Conservation (phyloP, 2,329 filamentous ascomycete species). For the Fusarium avenaceum region DNA sequence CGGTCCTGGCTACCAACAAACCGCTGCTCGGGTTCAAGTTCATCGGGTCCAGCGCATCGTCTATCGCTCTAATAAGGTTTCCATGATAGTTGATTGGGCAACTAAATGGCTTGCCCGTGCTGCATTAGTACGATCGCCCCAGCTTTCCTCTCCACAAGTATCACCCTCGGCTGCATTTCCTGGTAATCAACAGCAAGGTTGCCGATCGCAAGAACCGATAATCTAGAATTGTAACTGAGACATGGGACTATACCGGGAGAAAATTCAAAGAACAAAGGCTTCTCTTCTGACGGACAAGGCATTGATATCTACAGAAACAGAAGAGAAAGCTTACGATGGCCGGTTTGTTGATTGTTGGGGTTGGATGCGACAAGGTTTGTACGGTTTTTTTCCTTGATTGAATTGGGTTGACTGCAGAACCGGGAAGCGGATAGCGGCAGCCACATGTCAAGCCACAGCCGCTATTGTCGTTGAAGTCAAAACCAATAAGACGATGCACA, state of each 20-base stretch:
- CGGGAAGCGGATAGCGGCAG: slow-evolving; percentile 29
- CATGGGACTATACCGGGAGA: slow-evolving; percentile 9
- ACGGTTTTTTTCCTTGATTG: neutral
- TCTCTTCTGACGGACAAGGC: neutral
- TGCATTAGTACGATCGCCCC: slow-evolving; percentile 21
- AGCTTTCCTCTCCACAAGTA: slow-evolving; percentile 20
- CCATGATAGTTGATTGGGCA: slow-evolving; percentile 42
- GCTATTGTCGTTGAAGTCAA: slow-evolving; percentile 23
- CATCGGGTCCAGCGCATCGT: neutral
- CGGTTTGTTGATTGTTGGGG: slow-evolving; percentile 32
- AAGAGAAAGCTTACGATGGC: neutral
- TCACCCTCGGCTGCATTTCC: slow-evolving; percentile 1
- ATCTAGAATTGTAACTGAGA: slow-evolving; percentile 6
- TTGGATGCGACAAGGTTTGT: slow-evolving; percentile 8
- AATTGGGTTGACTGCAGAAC: slow-evolving; percentile 4
- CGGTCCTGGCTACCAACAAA: too few relatives aligned
- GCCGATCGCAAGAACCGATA: neutral
- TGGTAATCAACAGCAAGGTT: slow-evolving; percentile 10
- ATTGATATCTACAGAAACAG: neutral
- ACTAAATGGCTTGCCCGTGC: slow-evolving; percentile 24
- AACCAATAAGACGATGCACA: neutral
- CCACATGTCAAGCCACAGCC: slow-evolving; percentile 34
- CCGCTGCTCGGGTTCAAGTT: neutral
- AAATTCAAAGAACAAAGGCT: neutral
- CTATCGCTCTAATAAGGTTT: slow-evolving; percentile 11